Conservation (phyloP, 768 basidiomycete genomes). For the Psilocybe tampanensis region DNA sequence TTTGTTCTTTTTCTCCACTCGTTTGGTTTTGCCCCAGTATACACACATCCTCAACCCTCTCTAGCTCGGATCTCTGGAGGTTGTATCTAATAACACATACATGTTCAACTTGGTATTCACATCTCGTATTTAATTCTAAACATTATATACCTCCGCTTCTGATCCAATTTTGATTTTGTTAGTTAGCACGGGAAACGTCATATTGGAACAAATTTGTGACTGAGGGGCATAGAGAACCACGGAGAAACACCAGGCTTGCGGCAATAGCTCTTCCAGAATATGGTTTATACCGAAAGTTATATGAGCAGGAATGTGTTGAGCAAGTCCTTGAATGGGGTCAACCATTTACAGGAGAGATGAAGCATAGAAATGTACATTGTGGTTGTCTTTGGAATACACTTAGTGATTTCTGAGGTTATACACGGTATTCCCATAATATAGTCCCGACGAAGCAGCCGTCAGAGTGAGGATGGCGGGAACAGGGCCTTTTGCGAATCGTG, state of each 20-base stretch:
- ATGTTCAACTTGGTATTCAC: slow-evolving; percentile 14
- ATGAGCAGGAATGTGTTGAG: too few species aligned
- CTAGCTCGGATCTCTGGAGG: slow-evolving; percentile 19
- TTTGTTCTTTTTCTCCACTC: slow-evolving; percentile 6
- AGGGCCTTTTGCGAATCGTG: slow-evolving; percentile 73
- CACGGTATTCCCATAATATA: slow-evolving; percentile 69
- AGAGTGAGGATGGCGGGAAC: slow-evolving; percentile 65
- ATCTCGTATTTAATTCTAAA: slow-evolving; percentile 7
- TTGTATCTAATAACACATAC: slow-evolving; percentile 22
- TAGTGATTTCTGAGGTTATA: slow-evolving; percentile 40
- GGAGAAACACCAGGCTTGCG: too few species aligned
- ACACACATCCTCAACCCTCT: slow-evolving; percentile 4
- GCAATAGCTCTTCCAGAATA: too few species aligned
- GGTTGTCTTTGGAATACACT: not conserved
- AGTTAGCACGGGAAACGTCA: too few species aligned
- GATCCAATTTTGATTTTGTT: not conserved
- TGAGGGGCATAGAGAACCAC: too few species aligned
- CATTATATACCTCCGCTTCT: not conserved
- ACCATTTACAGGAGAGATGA: too few species aligned
- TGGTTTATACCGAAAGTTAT: too few species aligned
- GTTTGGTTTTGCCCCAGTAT: slow-evolving; percentile 4
- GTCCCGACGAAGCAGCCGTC: slow-evolving; percentile 59
- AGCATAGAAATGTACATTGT: not conserved
- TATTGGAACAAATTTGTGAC: too few species aligned
- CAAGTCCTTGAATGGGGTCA: too few species aligned